phyloP scores from a whole-genome alignment of 139 green algal genomes.

The Eudorina sp. region DNA sequence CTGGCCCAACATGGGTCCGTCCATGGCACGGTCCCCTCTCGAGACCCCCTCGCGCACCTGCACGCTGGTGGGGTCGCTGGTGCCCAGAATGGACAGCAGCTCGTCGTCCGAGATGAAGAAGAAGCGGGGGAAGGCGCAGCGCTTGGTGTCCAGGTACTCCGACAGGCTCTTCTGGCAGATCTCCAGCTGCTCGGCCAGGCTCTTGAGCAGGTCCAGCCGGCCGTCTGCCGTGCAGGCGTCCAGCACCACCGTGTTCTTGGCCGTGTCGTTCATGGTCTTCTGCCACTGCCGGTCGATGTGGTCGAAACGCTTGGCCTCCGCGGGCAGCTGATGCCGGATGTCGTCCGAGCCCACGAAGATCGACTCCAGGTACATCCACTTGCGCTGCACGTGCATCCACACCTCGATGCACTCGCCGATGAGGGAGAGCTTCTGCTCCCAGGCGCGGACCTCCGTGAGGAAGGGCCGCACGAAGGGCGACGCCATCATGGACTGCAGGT shows the following conservation, averaged over 20 bases:
- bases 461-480: conserved; percentile 86
- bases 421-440: conserved; percentile 86
- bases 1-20: no score
- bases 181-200: conserved; percentile 81
- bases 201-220: conserved; percentile 72
- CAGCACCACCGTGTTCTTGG: conserved; percentile 76
- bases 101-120: conserved; percentile 94
- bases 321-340: conserved; percentile 87
- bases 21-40: no score
- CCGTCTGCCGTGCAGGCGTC: conserved; percentile 78
- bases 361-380: conserved; percentile 92
- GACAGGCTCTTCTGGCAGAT: conserved; percentile 87
- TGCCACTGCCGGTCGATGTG: conserved; percentile 83
- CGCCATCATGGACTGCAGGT: conserved; percentile 92
- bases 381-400: conserved; percentile 77
- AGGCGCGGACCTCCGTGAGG: conserved; percentile 77
- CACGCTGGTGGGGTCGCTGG: conserved; percentile 78
- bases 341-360: conserved; percentile 90
- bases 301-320: conserved; percentile 90
- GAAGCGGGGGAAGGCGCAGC: conserved; percentile 87
- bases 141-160: conserved; percentile 91
- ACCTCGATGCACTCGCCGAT: conserved; percentile 89
- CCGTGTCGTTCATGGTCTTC: conserved; percentile 87
- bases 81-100: conserved; percentile 88
- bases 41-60: conserved; percentile 21